These are phyloP conservation scores for Boletus subluridellus DNA, from an alignment of 1,284 basidiomycete genomes.

Conservation along the genomic window DNA sequence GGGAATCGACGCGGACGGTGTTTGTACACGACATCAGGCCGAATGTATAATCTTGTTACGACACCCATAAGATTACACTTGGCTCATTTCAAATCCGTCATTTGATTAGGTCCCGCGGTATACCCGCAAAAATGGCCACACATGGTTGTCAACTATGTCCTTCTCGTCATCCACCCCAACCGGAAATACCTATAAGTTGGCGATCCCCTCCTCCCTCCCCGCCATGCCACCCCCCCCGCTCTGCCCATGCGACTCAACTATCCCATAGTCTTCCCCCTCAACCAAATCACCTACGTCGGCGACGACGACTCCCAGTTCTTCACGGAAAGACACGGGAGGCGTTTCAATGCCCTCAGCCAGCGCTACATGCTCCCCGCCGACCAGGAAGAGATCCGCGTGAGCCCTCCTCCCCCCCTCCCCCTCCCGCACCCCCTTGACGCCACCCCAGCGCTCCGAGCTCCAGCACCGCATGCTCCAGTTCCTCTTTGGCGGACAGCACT, in stretches of 20 bases:
- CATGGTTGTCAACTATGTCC: constrained; percentile 22
- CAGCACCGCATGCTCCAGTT: constrained; percentile 47
- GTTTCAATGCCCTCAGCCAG: constrained; percentile 48
- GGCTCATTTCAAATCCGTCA: constrained; percentile 28
- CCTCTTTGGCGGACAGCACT: constrained; percentile 58
- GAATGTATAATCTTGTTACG: constrained; percentile 35
- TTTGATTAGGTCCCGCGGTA: constrained; percentile 34
- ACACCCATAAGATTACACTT: constrained; percentile 31
- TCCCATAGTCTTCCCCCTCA: constrained; percentile 33
- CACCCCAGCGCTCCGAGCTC: constrained; percentile 52
- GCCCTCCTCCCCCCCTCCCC: constrained; percentile 3
- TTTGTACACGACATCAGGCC: constrained; percentile 85
- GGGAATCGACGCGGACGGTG: constrained; percentile 83
- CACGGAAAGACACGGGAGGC: constrained; percentile 44
- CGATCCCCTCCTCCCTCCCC: constrained; percentile 3
- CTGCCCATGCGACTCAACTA: constrained; percentile 33
- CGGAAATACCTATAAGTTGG: constrained; percentile 31
- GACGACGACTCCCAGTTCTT: constrained; percentile 52
- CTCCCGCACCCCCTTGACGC: background rate
- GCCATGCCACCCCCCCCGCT: constrained; percentile 21
- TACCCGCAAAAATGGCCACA: constrained; percentile 28
- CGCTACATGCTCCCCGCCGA: constrained; percentile 61
- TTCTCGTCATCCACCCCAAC: constrained; percentile 34
- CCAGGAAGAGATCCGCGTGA: constrained; percentile 57
- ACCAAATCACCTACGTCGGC: constrained; percentile 37